A percentile compares a stretch with the other conserved stretches of the same genome.
These are phyloP conservation scores for Quercus engelmannii DNA, from an alignment of 306 rosid species.

Conservation along the genomic window DNA sequence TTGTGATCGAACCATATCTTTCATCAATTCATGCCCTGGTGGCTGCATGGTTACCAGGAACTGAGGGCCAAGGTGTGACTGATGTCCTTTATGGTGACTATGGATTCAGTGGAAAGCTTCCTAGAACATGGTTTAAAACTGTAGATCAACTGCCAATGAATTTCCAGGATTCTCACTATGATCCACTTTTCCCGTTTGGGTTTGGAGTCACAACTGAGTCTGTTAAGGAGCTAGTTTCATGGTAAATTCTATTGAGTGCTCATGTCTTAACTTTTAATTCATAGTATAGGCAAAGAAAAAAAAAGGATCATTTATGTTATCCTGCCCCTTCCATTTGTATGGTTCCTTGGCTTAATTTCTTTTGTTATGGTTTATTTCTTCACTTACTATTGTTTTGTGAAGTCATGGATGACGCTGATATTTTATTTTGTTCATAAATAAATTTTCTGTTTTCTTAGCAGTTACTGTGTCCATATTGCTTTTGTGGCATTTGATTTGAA, in stretches of 20 bases:
- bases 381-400: not conserved
- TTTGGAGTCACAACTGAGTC: slow-evolving; percentile 73
- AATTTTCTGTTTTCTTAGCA: not conserved
- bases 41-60: slow-evolving; percentile 94
- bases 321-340: not conserved
- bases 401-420: not conserved
- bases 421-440: not conserved
- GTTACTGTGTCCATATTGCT: not conserved
- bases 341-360: not conserved
- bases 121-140: slow-evolving; percentile 89
- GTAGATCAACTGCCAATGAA: slow-evolving; percentile 95
- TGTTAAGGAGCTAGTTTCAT: slow-evolving; percentile 53
- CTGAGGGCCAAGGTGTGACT: slow-evolving; percentile 85
- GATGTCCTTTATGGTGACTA: slow-evolving; percentile 84
- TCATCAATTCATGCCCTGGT: slow-evolving; percentile 63
- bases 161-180: slow-evolving; percentile 81
- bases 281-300: not conserved
- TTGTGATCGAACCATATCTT: slow-evolving; percentile 77
- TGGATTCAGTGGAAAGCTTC: slow-evolving; percentile 82
- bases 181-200: slow-evolving; percentile 87
- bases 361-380: not conserved
- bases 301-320: not conserved
- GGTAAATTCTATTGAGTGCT: slow-evolving; percentile 39
- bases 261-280: not conserved
- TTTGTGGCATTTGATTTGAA: not conserved